phyloP scores from a whole-genome alignment of 164 flowering plant genomes.

The Protea cynaroides region DNA sequence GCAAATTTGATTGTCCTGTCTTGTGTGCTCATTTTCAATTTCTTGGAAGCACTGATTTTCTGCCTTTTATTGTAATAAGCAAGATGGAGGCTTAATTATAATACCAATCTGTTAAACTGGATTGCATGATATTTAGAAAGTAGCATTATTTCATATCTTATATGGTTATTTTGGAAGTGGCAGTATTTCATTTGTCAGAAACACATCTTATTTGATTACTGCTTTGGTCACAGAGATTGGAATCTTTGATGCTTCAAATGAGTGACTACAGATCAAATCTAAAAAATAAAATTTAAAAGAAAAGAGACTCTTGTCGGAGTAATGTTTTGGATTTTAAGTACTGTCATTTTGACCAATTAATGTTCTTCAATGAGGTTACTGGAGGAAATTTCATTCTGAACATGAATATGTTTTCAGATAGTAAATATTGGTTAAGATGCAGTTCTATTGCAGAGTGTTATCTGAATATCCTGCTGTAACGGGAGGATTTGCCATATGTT shows the following conservation, averaged over 20 bases:
- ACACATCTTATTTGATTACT: background rate
- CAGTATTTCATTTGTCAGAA: background rate
- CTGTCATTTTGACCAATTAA: background rate
- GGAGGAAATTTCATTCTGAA: background rate
- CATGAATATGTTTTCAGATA: background rate
- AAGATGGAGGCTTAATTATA: background rate
- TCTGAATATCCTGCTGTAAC: no score
- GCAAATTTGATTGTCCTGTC: no score
- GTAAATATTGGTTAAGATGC: background rate
- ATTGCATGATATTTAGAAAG: background rate
- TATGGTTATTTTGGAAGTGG: background rate
- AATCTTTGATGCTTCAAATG: background rate
- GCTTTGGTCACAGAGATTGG: background rate
- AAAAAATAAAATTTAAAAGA: background rate
- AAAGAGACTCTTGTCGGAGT: background rate
- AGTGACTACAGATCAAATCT: background rate
- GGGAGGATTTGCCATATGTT: background rate
- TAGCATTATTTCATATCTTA: background rate
- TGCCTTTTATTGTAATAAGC: background rate
- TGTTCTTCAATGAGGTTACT: background rate
- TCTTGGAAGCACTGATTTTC: background rate
- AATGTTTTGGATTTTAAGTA: background rate
- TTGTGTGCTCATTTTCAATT: no score
- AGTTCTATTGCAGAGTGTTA: background rate
- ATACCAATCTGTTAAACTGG: background rate